Percentiles rank a stretch among this genome's conserved stretches.
These are phyloP conservation scores for Multifurca ochricompacta DNA, from an alignment of 768 basidiomycete genomes.

Conservation along the genomic window DNA sequence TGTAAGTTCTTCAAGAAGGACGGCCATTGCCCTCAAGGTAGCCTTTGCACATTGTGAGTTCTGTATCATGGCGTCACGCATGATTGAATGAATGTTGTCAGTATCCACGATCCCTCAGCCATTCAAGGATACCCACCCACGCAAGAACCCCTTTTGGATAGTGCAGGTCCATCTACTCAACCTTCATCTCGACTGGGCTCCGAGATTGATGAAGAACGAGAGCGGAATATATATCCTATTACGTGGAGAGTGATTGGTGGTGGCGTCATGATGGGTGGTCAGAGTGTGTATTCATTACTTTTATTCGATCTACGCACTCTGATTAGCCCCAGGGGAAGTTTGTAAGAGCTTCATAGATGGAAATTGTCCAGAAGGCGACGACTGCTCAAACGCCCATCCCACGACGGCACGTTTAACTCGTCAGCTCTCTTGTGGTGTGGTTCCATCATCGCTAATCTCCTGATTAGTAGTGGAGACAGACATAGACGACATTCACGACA, in stretches of 20 bases:
- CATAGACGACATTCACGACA: no score
- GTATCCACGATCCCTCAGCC: conserved; percentile 10
- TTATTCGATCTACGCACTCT: background rate
- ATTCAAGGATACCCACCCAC: background rate
- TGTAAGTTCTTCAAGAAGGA: conserved; percentile 20
- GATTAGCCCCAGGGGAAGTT: conserved; percentile 21
- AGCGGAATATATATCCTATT: conserved; percentile 50
- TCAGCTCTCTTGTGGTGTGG: background rate
- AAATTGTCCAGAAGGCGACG: conserved; percentile 23
- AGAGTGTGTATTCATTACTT: conserved; percentile 19
- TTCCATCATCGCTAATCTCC: background rate
- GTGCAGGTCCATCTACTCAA: background rate
- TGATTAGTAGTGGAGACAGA: background rate
- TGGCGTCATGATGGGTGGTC: conserved; percentile 57
- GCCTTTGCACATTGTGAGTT: conserved; percentile 19
- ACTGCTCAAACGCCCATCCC: conserved; percentile 27
- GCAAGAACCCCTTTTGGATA: background rate
- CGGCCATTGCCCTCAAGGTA: conserved; percentile 17
- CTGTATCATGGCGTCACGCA: background rate
- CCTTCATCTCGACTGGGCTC: background rate
- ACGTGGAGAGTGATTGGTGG: conserved; percentile 75
- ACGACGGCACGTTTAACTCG: conserved; percentile 9
- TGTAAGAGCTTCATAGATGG: conserved; percentile 26
- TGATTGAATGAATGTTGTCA: no score
- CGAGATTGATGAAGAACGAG: background rate